Percentiles rank a stretch among this genome's conserved stretches.
Evolutionary conservation across 2,329 filamentous ascomycete genomes (phyloP).

Genomic region (Davidsoniella virescens): DNA sequence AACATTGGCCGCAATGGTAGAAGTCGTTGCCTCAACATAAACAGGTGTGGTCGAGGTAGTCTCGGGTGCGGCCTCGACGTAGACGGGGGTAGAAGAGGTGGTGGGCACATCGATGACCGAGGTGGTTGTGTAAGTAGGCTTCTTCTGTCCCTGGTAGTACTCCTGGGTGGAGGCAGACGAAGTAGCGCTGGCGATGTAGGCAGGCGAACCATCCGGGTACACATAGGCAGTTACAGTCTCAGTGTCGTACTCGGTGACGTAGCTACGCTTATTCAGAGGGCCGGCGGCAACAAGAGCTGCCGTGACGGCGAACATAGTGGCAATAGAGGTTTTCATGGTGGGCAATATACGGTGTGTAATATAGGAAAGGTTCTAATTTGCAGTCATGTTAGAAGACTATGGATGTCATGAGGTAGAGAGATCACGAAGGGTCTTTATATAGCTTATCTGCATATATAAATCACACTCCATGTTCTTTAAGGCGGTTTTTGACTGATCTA

Average conservation of each 20-base stretch:
- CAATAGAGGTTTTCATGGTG: slow-evolving; percentile 35
- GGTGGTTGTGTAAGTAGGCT: slow-evolving; percentile 13
- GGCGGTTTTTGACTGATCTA: too few species aligned
- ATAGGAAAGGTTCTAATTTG: not conserved
- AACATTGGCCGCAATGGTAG: not conserved
- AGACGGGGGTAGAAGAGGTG: not conserved
- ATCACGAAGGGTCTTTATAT: not conserved
- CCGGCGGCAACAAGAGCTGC: slow-evolving; percentile 30
- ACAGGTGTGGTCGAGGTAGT: not conserved
- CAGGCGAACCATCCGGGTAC: slow-evolving; percentile 15
- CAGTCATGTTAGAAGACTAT: not conserved
- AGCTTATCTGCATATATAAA: not conserved
- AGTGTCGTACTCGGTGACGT: slow-evolving; percentile 25
- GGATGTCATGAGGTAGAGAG: not conserved
- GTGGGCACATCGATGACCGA: slow-evolving; percentile 12
- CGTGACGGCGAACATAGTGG: slow-evolving; percentile 26
- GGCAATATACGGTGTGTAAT: slow-evolving; percentile 1
- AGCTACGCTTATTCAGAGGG: slow-evolving; percentile 27
- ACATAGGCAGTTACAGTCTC: slow-evolving; percentile 25
- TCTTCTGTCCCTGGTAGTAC: slow-evolving; percentile 11
- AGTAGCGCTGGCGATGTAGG: slow-evolving; percentile 13
- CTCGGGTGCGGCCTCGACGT: slow-evolving; percentile 10
- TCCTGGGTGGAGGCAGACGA: slow-evolving; percentile 6
- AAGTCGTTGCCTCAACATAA: slow-evolving; percentile 8
- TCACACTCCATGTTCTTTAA: not conserved